phyloP scores from a whole-genome alignment of 257 asterid genomes.

The Parsonsia alboflavescens region DNA sequence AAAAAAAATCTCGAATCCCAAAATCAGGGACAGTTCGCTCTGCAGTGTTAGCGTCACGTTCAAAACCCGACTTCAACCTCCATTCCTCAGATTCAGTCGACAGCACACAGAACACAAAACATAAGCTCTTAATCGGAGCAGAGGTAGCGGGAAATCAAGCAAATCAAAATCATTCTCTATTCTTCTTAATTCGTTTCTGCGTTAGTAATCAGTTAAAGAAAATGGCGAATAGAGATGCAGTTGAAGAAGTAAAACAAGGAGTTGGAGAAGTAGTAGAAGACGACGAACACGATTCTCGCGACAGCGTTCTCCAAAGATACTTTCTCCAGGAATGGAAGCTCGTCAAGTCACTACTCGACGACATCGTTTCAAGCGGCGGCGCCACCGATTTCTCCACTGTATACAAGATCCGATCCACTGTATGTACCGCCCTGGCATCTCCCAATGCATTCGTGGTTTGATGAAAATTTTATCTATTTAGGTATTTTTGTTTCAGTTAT shows the following conservation, averaged over 20 bases:
- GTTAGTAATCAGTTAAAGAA: background rate
- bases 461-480: background rate
- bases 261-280: conserved; percentile 39
- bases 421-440: conserved; percentile 18
- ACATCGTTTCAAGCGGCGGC: conserved; percentile 58
- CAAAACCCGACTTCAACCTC: background rate
- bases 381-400: conserved; percentile 64
- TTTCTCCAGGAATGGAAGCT: conserved; percentile 90
- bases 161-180: background rate
- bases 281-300: conserved; percentile 82
- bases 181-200: background rate
- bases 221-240: conserved; percentile 8
- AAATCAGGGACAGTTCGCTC: background rate
- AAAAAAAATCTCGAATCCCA: too few relatives aligned
- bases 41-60: background rate
- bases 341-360: conserved; percentile 73
- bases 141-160: conserved; percentile 4
- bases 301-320: conserved; percentile 64
- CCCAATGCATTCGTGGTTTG: background rate
- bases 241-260: conserved; percentile 21
- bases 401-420: conserved; percentile 82
- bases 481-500: background rate
- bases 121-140: background rate
- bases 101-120: background rate
- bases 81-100: background rate